These are phyloP conservation scores for Triticum timopheevii DNA, from an alignment of 176 grass and related monocot species.

Conservation along the genomic window DNA sequence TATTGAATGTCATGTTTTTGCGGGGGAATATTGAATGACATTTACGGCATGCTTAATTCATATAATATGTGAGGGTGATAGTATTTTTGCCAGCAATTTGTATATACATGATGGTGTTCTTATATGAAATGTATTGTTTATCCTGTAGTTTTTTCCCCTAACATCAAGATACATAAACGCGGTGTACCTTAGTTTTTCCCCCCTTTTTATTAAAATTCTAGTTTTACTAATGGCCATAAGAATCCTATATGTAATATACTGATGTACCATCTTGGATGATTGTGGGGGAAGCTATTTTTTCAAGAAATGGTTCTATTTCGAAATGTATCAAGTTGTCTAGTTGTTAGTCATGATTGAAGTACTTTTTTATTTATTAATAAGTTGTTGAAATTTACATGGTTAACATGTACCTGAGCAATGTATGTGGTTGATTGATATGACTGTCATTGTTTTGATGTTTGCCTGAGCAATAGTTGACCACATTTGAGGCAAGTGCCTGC, in stretches of 20 bases:
- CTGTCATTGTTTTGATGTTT: constrained; percentile 11
- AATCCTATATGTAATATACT: constrained; percentile 3
- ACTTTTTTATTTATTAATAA: constrained; percentile 5
- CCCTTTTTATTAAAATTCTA: not conserved
- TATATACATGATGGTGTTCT: constrained; percentile 24
- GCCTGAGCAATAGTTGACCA: constrained; percentile 4
- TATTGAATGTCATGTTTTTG: not conserved
- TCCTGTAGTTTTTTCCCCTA: constrained; percentile 4
- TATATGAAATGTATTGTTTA: constrained; percentile 26
- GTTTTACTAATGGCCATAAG: constrained; percentile 18
- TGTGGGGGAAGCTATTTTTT: not conserved
- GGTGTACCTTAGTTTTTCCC: not conserved
- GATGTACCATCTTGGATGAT: constrained; percentile 6
- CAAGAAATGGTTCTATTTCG: not conserved
- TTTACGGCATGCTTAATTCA: constrained; percentile 19
- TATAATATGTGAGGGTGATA: not conserved
- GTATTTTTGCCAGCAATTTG: constrained; percentile 16
- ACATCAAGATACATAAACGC: not conserved
- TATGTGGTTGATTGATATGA: constrained; percentile 1
- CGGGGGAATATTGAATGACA: too few relatives aligned
- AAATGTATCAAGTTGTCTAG: not conserved
- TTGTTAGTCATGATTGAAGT: constrained; percentile 5
- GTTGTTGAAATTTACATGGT: not conserved
- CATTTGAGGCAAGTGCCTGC: constrained; percentile 3
- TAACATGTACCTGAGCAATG: not conserved